phyloP scores from a whole-genome alignment of 345 rosid genomes.

The Eucalyptus guilfoylei region DNA sequence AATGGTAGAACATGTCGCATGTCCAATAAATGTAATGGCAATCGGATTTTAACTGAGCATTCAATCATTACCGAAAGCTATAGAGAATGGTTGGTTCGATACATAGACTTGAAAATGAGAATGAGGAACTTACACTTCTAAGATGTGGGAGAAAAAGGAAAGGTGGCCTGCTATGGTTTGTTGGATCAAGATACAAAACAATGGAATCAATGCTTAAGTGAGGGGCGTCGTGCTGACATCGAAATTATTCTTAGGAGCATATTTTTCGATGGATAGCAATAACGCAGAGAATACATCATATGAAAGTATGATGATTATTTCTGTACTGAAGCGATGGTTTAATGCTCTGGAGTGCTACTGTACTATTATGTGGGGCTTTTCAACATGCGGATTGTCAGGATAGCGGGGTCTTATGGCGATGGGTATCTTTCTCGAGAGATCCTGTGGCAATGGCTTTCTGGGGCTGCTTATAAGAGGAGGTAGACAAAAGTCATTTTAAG shows the following conservation, averaged over 20 bases:
- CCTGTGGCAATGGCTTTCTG: neutral
- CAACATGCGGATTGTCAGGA: neutral
- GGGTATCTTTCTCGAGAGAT: neutral
- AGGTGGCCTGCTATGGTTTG: neutral
- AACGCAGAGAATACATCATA: neutral
- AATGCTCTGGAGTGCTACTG: neutral
- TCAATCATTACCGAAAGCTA: neutral
- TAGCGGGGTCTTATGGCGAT: neutral
- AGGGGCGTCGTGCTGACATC: neutral
- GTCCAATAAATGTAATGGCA: neutral
- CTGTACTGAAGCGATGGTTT: neutral
- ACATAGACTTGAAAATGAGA: neutral
- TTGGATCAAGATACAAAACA: neutral
- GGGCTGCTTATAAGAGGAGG: neutral
- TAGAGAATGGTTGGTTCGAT: neutral
- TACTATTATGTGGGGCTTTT: neutral
- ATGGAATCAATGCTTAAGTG: neutral
- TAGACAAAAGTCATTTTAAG: neutral
- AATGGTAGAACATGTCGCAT: neutral
- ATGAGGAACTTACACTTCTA: neutral
- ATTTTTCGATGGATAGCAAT: neutral
- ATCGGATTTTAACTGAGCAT: neutral
- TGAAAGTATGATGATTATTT: neutral
- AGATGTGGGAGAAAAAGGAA: neutral
- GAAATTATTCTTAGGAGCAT: neutral